Base-by-base conservation (phyloP, 805 yeast genomes). In the Tetrapisispora nanseiensis region DNA sequence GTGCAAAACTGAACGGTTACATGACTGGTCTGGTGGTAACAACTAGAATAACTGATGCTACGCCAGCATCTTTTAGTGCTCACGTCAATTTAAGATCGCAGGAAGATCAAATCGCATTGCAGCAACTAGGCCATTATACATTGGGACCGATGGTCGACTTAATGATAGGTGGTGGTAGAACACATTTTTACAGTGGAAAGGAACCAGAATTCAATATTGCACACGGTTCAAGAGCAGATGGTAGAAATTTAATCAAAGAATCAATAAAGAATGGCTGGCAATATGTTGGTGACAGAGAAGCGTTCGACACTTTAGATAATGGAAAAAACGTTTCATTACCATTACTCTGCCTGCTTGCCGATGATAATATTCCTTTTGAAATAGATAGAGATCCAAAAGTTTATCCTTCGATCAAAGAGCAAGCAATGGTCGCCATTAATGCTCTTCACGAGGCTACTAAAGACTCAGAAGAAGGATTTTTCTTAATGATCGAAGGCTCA, bases 41-140 rank as follows among this genome's bases (percentile, higher is more conserved):
- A 22, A 87, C 97, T 0, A 74, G 94, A 48, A 75, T 89, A 50
- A 86, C 96, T 8, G 97, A 89, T 59, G 97, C 97, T 13, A 89
- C 97, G 0, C 97, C 97, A 0, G 96, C 95, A 11, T 78, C 89
- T 0, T 89, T 86, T 59, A 77, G 86, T 32, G 54, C 95, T 2
- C 97, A 89, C 59, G 92, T 72, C 12, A 80, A 79, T 49, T 73
- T 68, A 56, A 73, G 97, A 56, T 71, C 66, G 51, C 85, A 82
- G 66, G 95, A 87, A 61, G 89, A 83, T 56, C 69, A 78, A 62
- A 86, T 89, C 57, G 96, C 96, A 4, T 76, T 76, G 54, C 96
- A 89, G 47, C 92, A 86, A 57, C 61, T 89, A 46, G 96, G 96
- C 28, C 71, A 75, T 32, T 82, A 85, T 54, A 80, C 89, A 1